Percentiles rank a stretch among this genome's conserved stretches.
Conservation (phyloP, 768 basidiomycete genomes). For the Fomitopsis serialis region DNA sequence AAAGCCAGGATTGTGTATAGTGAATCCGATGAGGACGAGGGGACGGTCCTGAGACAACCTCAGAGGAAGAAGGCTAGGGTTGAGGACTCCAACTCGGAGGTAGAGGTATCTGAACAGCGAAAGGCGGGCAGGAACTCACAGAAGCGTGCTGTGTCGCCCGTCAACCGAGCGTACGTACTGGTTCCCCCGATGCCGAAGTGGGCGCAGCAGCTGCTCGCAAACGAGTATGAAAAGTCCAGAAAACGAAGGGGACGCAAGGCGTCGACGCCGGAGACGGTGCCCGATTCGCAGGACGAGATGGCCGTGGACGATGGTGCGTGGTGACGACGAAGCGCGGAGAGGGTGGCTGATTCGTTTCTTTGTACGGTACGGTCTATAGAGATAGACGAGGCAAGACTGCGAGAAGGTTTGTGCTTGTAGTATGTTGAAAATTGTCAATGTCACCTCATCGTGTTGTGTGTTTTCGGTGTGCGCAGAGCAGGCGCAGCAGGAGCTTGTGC, state of each 20-base stretch:
- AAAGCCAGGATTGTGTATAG: conserved; percentile 2
- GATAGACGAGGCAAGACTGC: conserved; percentile 2
- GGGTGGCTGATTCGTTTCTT: not conserved
- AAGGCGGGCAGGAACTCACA: not conserved
- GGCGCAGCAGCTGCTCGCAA: not conserved
- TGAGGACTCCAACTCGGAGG: not conserved
- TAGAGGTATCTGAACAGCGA: not conserved
- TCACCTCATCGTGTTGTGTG: not conserved
- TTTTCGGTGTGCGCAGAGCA: conserved; percentile 29
- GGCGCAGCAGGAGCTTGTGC: conserved; percentile 38
- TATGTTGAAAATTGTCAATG: not conserved
- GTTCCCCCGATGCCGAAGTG: conserved; percentile 14
- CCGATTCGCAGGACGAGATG: conserved; percentile 6
- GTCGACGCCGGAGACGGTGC: not conserved
- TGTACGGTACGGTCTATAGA: not conserved
- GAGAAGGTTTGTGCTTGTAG: conserved; percentile 2
- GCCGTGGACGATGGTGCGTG: conserved; percentile 6
- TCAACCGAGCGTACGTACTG: conserved; percentile 8
- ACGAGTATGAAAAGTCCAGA: not conserved
- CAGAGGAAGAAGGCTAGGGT: not conserved
- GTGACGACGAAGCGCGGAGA: not conserved
- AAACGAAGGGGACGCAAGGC: not conserved
- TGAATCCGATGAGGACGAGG: not conserved
- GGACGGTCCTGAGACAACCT: not conserved
- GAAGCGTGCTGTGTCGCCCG: not conserved